phyloP scores from a whole-genome alignment of 78 protist genomes.

The Bigelowiella natans region DNA sequence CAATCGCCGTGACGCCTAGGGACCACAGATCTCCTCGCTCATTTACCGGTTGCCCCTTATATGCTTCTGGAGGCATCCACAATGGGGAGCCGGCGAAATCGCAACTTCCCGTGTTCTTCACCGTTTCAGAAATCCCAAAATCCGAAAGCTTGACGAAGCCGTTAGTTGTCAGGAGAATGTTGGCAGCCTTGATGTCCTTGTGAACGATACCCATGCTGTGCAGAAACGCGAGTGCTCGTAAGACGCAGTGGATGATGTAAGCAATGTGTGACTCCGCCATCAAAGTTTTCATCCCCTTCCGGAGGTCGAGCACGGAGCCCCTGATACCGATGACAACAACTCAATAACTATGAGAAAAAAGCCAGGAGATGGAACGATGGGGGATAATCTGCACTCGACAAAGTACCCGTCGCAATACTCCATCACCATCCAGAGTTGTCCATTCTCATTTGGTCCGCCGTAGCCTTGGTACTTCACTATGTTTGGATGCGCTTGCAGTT shows the following conservation, averaged over 20 bases:
- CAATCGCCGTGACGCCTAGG: constrained; percentile 37
- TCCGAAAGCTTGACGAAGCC: neutral
- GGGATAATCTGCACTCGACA: neutral
- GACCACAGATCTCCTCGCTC: constrained; percentile 29
- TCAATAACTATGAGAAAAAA: too few relatives aligned
- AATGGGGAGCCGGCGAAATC: neutral
- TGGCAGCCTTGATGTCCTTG: neutral
- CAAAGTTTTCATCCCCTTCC: neutral
- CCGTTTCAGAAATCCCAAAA: neutral
- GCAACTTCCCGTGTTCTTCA: neutral
- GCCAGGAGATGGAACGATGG: neutral
- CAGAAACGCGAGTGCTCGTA: neutral
- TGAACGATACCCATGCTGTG: neutral
- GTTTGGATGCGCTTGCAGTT: neutral
- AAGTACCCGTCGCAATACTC: neutral
- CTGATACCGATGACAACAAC: neutral
- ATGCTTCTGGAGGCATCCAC: constrained; percentile 8
- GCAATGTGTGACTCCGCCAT: neutral
- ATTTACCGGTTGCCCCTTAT: neutral
- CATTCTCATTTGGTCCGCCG: neutral
- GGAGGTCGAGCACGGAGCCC: neutral
- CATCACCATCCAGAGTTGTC: neutral
- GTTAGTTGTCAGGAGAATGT: neutral
- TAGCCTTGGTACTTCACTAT: neutral
- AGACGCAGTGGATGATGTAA: neutral